phyloP scores from a whole-genome alignment of 2,329 filamentous ascomycete species.

The Aspergillus ochraceus region DNA sequence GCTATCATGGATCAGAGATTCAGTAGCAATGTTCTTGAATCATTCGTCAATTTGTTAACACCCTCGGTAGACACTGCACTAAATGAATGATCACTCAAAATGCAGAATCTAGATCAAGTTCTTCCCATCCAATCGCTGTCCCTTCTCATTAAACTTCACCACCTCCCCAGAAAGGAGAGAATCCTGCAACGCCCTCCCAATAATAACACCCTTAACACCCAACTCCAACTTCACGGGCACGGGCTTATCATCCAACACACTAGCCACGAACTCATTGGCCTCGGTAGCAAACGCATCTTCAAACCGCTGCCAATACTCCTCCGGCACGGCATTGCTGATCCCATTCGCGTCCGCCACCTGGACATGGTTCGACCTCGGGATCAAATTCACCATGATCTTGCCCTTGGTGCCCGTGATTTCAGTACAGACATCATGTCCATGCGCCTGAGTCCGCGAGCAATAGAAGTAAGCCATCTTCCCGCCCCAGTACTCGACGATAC shows the following conservation, averaged over 20 bases:
- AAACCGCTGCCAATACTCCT: constrained; percentile 42
- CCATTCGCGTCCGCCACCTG: constrained; percentile 33
- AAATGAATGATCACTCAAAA: not conserved
- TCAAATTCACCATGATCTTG: constrained; percentile 21
- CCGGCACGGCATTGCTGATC: constrained; percentile 38
- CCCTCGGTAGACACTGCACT: not conserved
- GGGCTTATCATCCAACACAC: constrained; percentile 36
- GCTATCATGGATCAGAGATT: too few relatives aligned
- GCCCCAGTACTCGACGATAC: constrained; percentile 38
- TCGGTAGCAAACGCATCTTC: constrained; percentile 43
- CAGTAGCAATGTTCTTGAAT: too few relatives aligned
- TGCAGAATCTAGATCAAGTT: not conserved
- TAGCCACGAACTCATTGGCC: constrained; percentile 40
- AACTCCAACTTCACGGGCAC: constrained; percentile 37
- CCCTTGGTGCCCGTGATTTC: constrained; percentile 31
- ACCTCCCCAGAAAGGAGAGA: constrained; percentile 18
- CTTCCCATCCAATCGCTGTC: constrained; percentile 15
- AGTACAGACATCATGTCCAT: constrained; percentile 37
- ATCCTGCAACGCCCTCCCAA: constrained; percentile 31
- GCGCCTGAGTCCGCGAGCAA: constrained; percentile 36
- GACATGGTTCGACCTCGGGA: constrained; percentile 29
- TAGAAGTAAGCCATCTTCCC: constrained; percentile 37
- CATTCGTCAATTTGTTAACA: not conserved
- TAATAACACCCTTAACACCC: constrained; percentile 38
- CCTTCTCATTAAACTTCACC: constrained; percentile 35